A percentile compares a stretch with the other conserved stretches of the same genome.
Evolutionary conservation across 2,329 filamentous ascomycete species (phyloP).

Genomic region (Metarhizium sp.): DNA sequence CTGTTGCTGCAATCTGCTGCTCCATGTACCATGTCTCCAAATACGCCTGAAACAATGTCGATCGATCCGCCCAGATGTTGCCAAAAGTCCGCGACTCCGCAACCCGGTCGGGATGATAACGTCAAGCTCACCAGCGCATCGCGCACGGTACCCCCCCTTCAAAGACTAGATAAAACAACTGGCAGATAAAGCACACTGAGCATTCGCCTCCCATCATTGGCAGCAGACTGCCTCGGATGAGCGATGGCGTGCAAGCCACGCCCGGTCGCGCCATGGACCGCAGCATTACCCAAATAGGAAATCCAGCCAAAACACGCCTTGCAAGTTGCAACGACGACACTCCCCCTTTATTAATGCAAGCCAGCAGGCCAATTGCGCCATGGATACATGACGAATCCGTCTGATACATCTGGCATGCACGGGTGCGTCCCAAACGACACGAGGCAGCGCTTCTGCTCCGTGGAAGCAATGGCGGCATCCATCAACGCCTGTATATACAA

Average conservation of each 20-base stretch:
- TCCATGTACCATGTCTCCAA: too few species aligned
- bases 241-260: conserved; percentile 4
- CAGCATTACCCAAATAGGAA: not conserved
- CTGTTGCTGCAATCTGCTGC: too few species aligned
- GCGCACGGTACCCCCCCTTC: too few species aligned
- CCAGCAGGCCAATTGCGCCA: conserved; percentile 2
- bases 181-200: too few species aligned
- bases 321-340: too few species aligned
- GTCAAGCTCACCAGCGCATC: too few species aligned
- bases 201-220: too few species aligned
- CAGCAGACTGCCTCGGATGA: not conserved
- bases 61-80: too few species aligned
- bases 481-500: not conserved
- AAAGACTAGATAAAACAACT: too few species aligned
- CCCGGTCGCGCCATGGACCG: not conserved
- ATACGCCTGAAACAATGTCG: too few species aligned
- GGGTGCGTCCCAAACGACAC: not conserved
- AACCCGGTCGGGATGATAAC: too few species aligned
- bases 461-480: not conserved
- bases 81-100: too few species aligned
- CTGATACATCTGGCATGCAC: not conserved
- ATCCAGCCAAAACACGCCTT: not conserved
- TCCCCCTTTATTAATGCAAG: not conserved
- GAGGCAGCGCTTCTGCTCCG: not conserved
- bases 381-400: not conserved